Evolutionary conservation across 257 asterid genomes (phyloP).

Genomic region (Solanum lycopersicoides): DNA sequence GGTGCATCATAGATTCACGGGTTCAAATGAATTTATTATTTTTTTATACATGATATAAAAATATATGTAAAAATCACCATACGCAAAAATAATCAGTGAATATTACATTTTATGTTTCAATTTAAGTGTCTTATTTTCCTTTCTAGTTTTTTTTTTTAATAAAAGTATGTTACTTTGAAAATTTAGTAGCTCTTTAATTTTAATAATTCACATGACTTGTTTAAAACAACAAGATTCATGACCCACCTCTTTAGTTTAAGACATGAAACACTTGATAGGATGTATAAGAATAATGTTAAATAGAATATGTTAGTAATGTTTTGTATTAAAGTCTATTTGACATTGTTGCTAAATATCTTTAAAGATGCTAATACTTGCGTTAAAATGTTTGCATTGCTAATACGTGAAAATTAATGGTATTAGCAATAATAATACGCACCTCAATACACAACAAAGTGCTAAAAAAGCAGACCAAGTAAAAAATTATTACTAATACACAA

Average conservation of each 20-base stretch:
- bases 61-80: not conserved
- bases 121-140: not conserved
- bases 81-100: not conserved
- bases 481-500: too few species aligned
- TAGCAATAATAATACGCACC: too few species aligned
- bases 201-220: not conserved
- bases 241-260: not conserved
- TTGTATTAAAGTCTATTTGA: too few species aligned
- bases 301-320: too few species aligned
- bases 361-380: too few species aligned
- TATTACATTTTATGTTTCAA: not conserved
- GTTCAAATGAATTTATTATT: not conserved
- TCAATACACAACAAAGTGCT: too few species aligned
- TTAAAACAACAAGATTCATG: not conserved
- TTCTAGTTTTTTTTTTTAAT: not conserved
- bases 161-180: not conserved
- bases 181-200: not conserved
- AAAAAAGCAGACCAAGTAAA: too few species aligned
- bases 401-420: too few species aligned
- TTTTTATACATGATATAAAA: too few species aligned
- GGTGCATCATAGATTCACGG: not conserved
- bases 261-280: not conserved
- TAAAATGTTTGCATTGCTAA: too few species aligned
- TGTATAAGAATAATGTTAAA: not conserved
- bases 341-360: too few species aligned